phyloP scores from a whole-genome alignment of 2,329 filamentous ascomycete species.

The Aspergillus sp. region DNA sequence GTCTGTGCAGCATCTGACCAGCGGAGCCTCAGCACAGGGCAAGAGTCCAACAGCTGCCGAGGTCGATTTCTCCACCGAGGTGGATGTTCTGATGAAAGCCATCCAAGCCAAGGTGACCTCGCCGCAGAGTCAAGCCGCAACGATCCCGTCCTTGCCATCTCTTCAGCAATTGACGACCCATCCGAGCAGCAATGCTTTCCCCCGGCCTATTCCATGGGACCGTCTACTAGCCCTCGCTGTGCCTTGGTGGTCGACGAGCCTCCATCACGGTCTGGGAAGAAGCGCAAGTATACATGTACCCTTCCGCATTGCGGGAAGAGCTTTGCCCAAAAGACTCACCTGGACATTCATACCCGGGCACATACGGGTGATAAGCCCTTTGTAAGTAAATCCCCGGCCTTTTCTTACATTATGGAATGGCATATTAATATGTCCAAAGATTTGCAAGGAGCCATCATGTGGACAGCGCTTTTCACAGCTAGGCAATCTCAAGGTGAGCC shows the following conservation, averaged over 20 bases:
- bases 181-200: conserved; percentile 14
- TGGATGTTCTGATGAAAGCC: conserved; percentile 83
- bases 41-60: conserved; percentile 47
- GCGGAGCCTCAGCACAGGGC: conserved; percentile 7
- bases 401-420: neutral
- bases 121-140: conserved; percentile 11
- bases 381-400: conserved; percentile 49
- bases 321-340: conserved; percentile 87
- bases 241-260: conserved; percentile 28
- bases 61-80: conserved; percentile 70
- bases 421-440: conserved; percentile 30
- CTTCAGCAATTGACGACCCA: conserved; percentile 29
- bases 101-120: conserved; percentile 63
- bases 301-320: conserved; percentile 71
- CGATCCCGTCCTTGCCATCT: conserved; percentile 28
- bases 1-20: conserved; percentile 3
- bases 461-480: conserved; percentile 80
- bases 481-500: conserved; percentile 75
- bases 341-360: conserved; percentile 81
- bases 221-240: conserved; percentile 13
- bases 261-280: conserved; percentile 32
- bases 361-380: conserved; percentile 91
- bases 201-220: conserved; percentile 17
- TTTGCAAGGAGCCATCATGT: conserved; percentile 69
- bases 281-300: conserved; percentile 68